Evolutionary conservation across 164 flowering plant genomes (phyloP).

Genomic region (Stephania cephalantha): DNA sequence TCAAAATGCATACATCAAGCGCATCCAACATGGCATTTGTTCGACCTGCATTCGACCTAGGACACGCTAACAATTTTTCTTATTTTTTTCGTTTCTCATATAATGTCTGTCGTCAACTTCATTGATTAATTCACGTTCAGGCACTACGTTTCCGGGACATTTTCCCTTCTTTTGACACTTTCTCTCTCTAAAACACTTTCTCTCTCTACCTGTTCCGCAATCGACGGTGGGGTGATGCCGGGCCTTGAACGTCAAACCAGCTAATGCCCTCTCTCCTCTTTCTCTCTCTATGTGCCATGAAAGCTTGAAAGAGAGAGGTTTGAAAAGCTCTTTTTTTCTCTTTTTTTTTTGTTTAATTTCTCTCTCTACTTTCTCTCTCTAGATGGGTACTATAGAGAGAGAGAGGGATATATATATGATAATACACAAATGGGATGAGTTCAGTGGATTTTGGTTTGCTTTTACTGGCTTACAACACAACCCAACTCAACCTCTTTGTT

Average conservation of each 20-base stretch:
- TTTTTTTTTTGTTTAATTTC: background rate
- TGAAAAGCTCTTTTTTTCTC: slow-evolving; percentile 3
- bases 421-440: background rate
- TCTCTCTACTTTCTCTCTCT: background rate
- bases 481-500: background rate
- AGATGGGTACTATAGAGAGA: background rate
- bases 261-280: slow-evolving; percentile 14
- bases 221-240: slow-evolving; percentile 32
- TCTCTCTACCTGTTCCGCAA: slow-evolving; percentile 22
- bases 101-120: too few species aligned
- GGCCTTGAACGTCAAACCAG: slow-evolving; percentile 44
- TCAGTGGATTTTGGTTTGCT: background rate
- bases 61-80: too few species aligned
- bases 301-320: slow-evolving; percentile 8
- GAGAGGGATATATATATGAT: background rate
- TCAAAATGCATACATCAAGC: too few species aligned
- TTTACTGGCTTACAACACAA: background rate
- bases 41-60: too few species aligned
- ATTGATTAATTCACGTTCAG: too few species aligned
- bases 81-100: too few species aligned
- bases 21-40: too few species aligned
- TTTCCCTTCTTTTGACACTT: background rate
- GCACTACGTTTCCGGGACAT: too few species aligned
- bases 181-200: background rate
- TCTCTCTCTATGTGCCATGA: slow-evolving; percentile 5